Base-by-base conservation (phyloP, 2,329 filamentous ascomycete genomes). In the Trichophyton verrucosum region DNA sequence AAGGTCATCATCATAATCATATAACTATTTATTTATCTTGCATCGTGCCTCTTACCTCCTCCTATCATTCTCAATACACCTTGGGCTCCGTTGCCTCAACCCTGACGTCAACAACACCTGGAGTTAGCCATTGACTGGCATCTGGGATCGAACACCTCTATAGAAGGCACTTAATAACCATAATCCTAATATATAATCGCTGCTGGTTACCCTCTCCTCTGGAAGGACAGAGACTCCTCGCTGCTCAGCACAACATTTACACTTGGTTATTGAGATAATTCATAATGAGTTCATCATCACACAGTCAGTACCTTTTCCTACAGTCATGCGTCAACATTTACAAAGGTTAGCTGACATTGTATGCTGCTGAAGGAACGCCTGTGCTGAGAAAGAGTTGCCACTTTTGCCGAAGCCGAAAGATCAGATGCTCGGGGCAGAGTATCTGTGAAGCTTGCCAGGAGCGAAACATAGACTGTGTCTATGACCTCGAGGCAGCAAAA, bases 381-480 rank as follows among this genome's bases (percentile, higher is more conserved):
- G 60, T 57, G 40, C 20, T 61, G 27, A 58, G 60, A 46, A 61
- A 61, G 30, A 61, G 60, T 24, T 61, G 60, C 27, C 60, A 61
- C 24, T 61, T 61, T 24, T 61, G 60, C 20, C 60, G 60, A 47
- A 61, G 60, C 36, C 55, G 60, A 58, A 61, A 61, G 57, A 61
- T 61, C 15, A 24, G 56, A 40, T 61, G 60, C 46, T 58, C 60
- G 5, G 60, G 60, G 9, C 60, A 61, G 30, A 61, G 60, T 13
- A 61, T 61, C n/a, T 61, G 60, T 33, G 60, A 61, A 38, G 60
- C 60, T 17, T 61, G 60, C 36, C 60, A 61, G 46, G 60, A 61
- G 38, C 60, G 60, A 22, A 58, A 57, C 20, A 61, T 61, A 27
- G 60, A 61, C 40, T 61, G 60, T 44, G 60, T 61, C n/a, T 61